Base-by-base conservation (phyloP, 805 yeast species). In the Gaillardinia entomophila region DNA sequence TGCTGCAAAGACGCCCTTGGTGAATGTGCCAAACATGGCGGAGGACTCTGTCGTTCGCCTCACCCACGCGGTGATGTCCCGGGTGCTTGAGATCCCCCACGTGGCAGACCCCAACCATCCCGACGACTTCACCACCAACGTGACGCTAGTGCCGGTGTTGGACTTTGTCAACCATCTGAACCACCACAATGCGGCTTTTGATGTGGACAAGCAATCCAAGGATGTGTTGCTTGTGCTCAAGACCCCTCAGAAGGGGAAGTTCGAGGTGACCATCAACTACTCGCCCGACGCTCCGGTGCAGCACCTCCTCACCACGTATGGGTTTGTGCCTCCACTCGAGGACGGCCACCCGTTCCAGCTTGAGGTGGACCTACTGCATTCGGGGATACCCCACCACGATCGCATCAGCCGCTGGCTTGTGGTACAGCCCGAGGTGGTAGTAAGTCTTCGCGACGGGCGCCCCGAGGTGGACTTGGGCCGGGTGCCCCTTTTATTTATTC, bases 91-190 rank as follows among this genome's bases (percentile, higher is more conserved):
- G 47, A 79, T 82, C 2, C 89, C 90, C 0, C 59, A 63, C 45
- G 45, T 37, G 2, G 44, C 41, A 3, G 46, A 38, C 1, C 40
- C 33, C n/a, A 29, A 24, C 16, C 32, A 22, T n/a, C 16, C 26
- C 15, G 70, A 62, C 10, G 73, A 68, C 27, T 77, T 61, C 39
- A 44, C 51, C 4, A 71, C 72, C 4, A 69, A 73, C 31, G 65
- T 77, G 0, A 71, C 84, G 0, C 49, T 82, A 34, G 84, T 81
- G 1, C 88, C 90, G 1, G 38, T 78, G 1, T 44, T 82, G 19
- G 90, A 82, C 51, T 82, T 74, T 62, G 82, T 72, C 4, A 82
- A 82, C 49, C 90, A 82, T 48, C 55, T 60, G 27, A 62, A 60
- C 35, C 27, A 31, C 1, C 57, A 60, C 28, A 79, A 77, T 51